phyloP scores from a whole-genome alignment of 2,329 filamentous ascomycete genomes.

The Cordyceps militaris region DNA sequence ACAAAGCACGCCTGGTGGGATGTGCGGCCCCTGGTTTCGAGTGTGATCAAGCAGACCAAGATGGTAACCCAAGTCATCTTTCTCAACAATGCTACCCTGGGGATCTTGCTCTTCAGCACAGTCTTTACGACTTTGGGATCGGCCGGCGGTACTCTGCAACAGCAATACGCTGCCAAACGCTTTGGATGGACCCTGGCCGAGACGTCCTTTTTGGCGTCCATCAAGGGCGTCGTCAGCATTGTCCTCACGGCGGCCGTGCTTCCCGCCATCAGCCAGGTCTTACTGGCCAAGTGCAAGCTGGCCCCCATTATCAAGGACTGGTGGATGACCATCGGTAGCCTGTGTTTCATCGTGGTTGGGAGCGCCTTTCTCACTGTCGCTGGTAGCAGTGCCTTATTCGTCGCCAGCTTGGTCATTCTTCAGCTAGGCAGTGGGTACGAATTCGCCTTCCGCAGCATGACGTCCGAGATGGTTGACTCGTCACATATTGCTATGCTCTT shows the following conservation, averaged over 20 bases:
- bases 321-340: conserved; percentile 1
- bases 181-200: conserved; percentile 11
- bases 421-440: conserved; percentile 3
- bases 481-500: conserved; percentile 6
- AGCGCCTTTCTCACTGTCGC: not conserved
- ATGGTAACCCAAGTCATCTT: not conserved
- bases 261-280: not conserved
- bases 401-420: not conserved
- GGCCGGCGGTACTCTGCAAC: not conserved
- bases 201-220: not conserved
- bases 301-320: conserved; percentile 3
- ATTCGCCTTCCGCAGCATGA: conserved; percentile 7
- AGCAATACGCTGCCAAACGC: conserved; percentile 11
- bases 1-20: not conserved
- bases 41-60: not conserved
- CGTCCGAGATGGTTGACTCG: conserved; percentile 2
- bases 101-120: conserved; percentile 5
- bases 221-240: not conserved
- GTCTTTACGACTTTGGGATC: not conserved
- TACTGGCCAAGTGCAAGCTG: not conserved
- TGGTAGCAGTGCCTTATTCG: not conserved
- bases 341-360: not conserved
- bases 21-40: not conserved
- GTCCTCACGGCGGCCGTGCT: not conserved
- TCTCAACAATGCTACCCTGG: not conserved